phyloP scores from a whole-genome alignment of 1,139 yeast genomes.

The Blastobotrys illinoisensis region DNA sequence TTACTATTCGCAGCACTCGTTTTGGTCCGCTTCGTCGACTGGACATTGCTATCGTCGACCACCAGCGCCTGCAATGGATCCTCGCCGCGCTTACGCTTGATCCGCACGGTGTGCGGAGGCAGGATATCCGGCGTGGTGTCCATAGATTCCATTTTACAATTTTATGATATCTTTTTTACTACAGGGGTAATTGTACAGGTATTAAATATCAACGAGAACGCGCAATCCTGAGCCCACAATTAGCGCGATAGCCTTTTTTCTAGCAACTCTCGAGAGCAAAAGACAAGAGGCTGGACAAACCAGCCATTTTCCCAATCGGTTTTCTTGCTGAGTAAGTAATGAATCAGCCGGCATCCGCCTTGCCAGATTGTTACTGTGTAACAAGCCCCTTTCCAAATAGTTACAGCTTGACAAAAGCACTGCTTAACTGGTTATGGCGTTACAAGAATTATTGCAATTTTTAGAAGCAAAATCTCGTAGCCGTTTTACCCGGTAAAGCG shows the following conservation, averaged over 20 bases:
- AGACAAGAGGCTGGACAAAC: neutral
- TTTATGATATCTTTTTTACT: neutral
- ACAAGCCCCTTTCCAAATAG: too few species aligned
- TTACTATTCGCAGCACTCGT: conserved; percentile 23
- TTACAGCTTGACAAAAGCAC: too few species aligned
- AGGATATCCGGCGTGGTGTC: conserved; percentile 12
- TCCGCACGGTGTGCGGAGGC: conserved; percentile 49
- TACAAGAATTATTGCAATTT: too few species aligned
- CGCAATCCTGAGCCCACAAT: neutral
- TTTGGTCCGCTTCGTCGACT: conserved; percentile 43
- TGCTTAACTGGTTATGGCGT: too few species aligned
- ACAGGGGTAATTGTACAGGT: neutral
- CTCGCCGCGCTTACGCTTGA: conserved; percentile 78
- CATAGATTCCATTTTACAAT: conserved; percentile 10
- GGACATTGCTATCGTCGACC: conserved; percentile 37
- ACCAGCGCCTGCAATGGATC: conserved; percentile 79
- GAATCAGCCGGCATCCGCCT: neutral
- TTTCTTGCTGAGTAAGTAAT: neutral
- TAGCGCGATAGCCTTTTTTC: neutral
- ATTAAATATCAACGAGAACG: neutral
- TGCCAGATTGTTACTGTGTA: too few species aligned
- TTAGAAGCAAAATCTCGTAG: too few species aligned
- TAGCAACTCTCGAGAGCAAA: neutral
- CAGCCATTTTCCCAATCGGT: neutral
- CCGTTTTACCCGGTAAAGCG: too few species aligned